These are phyloP conservation scores for Trametes cinnabarina DNA, from an alignment of 768 basidiomycete species.

Conservation along the genomic window DNA sequence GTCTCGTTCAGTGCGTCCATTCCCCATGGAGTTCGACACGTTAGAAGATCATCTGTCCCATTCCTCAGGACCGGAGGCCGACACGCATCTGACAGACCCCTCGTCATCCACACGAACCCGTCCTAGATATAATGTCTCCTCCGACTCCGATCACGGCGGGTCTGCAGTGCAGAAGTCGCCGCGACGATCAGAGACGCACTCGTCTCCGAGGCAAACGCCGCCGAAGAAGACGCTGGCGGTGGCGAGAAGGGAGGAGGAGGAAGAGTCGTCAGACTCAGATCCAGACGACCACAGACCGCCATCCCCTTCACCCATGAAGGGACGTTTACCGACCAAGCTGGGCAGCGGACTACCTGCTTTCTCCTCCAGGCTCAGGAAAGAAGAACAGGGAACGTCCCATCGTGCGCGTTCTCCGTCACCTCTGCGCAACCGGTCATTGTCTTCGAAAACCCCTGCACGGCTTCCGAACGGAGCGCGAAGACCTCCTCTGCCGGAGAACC, in stretches of 20 bases:
- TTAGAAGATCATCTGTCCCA: neutral
- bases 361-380: neutral
- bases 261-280: neutral
- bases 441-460: neutral
- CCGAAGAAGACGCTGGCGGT: neutral
- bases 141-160: conserved; percentile 1
- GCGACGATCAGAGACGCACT: conserved; percentile 28
- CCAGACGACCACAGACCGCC: conserved; percentile 3
- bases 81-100: neutral
- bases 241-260: neutral
- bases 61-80: neutral
- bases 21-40: conserved; percentile 16
- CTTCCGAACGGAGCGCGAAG: neutral
- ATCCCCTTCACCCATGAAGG: conserved; percentile 11
- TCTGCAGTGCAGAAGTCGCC: conserved; percentile 31
- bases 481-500: conserved; percentile 8
- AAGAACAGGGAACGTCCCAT: conserved; percentile 14
- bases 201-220: conserved; percentile 22
- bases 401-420: conserved; percentile 27
- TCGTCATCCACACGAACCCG: conserved; percentile 1
- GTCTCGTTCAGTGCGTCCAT: conserved; percentile 8
- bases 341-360: neutral
- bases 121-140: neutral
- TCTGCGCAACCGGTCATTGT: conserved; percentile 9
- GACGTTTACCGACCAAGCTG: neutral